Conservation (phyloP, 2,329 filamentous ascomycete genomes). For the Immersiporthe knoxdaviesiana region DNA sequence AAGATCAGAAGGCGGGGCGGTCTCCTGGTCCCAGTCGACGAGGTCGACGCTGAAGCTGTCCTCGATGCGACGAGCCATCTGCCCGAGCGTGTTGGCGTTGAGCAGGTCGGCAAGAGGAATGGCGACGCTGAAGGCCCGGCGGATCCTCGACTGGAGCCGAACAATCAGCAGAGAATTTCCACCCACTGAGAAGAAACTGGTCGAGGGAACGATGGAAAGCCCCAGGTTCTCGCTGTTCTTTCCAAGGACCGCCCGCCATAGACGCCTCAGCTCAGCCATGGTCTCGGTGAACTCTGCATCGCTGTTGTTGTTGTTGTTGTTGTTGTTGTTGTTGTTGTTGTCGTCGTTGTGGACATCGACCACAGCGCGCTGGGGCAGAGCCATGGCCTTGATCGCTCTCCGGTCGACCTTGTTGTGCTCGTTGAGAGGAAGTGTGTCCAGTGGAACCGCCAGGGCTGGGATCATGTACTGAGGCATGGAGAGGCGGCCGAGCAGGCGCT, state of each 20-base stretch:
- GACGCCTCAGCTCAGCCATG: neutral
- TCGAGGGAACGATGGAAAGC: constrained; percentile 30
- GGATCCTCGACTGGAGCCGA: constrained; percentile 42
- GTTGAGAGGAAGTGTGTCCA: constrained; percentile 39
- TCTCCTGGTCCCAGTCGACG: constrained; percentile 11
- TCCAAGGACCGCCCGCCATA: neutral
- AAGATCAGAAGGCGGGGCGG: constrained; percentile 12
- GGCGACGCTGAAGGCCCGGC: constrained; percentile 36
- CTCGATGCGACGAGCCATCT: constrained; percentile 43
- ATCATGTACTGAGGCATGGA: constrained; percentile 42
- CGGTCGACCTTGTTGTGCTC: constrained; percentile 41
- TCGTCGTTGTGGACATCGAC: constrained; percentile 17
- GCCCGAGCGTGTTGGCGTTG: constrained; percentile 40
- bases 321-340: too few relatives aligned
- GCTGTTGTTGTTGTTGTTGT: constrained; percentile 10
- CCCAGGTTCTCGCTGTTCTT: neutral
- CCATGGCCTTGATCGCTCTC: constrained; percentile 33
- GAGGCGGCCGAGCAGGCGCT: constrained; percentile 29
- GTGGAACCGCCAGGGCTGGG: constrained; percentile 35
- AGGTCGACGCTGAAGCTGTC: constrained; percentile 17
- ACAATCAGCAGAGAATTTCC: constrained; percentile 48
- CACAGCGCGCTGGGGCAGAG: constrained; percentile 32
- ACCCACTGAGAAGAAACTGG: constrained; percentile 47
- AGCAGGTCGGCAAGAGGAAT: constrained; percentile 43
- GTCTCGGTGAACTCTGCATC: neutral